Base-by-base conservation (phyloP, 768 basidiomycete species). In the Tremella mesenterica region DNA sequence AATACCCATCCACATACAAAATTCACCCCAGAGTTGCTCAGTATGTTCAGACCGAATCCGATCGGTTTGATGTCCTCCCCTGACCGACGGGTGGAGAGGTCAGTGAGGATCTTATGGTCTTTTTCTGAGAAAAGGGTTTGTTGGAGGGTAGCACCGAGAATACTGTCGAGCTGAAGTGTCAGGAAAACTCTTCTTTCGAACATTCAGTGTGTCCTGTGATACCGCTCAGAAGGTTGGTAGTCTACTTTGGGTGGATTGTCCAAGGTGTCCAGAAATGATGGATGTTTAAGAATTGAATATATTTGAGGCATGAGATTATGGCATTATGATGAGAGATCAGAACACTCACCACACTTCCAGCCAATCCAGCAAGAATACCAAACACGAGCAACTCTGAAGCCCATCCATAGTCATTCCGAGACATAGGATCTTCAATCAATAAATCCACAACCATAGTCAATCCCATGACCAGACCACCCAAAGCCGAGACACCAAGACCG, bases 91-190 rank as follows among this genome's bases (percentile, higher is more conserved):
- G 70, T 69, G 0, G 75, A 71, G 13, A 75, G 76, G 59, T 86
- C 82, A 44, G 83, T 82, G 13, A 88, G 75, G 45, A 95, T 77
- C 39, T 79, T 74, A 61, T 82, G 82, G 58, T 78, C 79, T 20
- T 76, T 75, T 41, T 74, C 74, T 4, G 84, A 84, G 73, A 83
- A 93, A 25, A 83, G 79, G 3, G 88, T 89, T 50, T 79, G 76
- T 63, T 96, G 92, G 0, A 93, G 69, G 4, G 86, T 89, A 4
- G 91, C 89, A 1, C 92, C 92, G 16, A 95, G 76, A 12, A 95
- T 38, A 0, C 87, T 90, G 69, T 96, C 92, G 46, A 89, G 72
- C 86, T 87, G 69, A 12, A 16, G 28, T 27, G 48, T 55, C 4
- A 51, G 52, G n/a, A n/a, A n/a, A n/a, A n/a, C 20, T 25, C 14